Conservation (phyloP, 306 rosid species). For the Geum urbanum region DNA sequence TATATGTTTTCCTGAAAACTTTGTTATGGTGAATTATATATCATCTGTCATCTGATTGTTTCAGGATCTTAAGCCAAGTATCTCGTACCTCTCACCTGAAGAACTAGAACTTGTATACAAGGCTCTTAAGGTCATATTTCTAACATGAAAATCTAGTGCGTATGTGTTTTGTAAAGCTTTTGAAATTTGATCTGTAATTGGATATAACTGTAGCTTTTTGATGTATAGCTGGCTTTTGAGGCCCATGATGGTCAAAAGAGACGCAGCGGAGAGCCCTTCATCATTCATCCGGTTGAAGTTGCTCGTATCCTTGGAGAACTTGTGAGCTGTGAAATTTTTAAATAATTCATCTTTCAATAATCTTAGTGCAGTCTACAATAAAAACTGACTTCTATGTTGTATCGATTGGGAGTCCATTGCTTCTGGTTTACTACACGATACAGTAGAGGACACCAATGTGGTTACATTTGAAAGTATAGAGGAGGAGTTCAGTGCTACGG, state of each 20-base stretch:
- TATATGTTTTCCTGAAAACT: conserved; percentile 28
- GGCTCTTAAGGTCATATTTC: conserved; percentile 67
- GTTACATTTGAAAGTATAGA: conserved; percentile 90
- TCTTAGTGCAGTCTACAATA: conserved; percentile 19
- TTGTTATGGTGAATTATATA: conserved; percentile 23
- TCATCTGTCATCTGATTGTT: conserved; percentile 29
- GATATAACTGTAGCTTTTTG: conserved; percentile 19
- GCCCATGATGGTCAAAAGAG: conserved; percentile 99
- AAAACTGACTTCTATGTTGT: conserved; percentile 21
- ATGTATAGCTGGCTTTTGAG: conserved; percentile 77
- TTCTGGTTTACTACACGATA: conserved; percentile 95
- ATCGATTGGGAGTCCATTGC: conserved; percentile 87
- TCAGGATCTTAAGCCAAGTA: conserved; percentile 84
- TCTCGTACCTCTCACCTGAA: conserved; percentile 73
- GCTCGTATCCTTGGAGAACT: conserved; percentile 96
- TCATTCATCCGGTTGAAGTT: conserved; percentile 99
- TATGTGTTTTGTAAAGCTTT: conserved; percentile 23
- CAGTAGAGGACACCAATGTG: conserved; percentile 89
- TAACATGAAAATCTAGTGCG: conserved; percentile 24
- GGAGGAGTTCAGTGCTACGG: conserved; percentile 86
- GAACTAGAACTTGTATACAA: conserved; percentile 79
- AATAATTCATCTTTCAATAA: conserved; percentile 10
- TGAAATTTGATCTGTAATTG: conserved; percentile 14
- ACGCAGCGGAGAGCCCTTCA: conserved; percentile 99
- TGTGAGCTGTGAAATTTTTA: conserved; percentile 48